Percentiles rank a stretch among this genome's conserved stretches.
These are phyloP conservation scores for Circinella umbellata DNA, from an alignment of 371 early-diverging fungal genomes.

Conservation along the genomic window DNA sequence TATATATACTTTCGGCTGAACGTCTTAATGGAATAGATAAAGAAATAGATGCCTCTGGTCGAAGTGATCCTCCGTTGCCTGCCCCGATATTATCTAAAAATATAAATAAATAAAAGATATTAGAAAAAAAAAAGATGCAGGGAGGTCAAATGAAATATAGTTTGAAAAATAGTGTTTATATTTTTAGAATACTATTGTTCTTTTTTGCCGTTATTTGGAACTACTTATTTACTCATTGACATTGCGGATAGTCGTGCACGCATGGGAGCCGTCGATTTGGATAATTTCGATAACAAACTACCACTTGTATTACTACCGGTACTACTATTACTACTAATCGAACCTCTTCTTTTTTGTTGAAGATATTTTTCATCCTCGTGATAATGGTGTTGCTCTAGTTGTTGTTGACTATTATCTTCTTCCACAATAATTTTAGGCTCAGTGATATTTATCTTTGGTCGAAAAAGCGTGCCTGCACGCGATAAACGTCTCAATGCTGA, in stretches of 20 bases:
- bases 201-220: background rate
- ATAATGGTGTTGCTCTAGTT: too few relatives aligned
- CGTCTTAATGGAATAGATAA: slow-evolving; percentile 24
- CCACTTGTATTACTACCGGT: background rate
- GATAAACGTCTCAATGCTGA: slow-evolving; percentile 16
- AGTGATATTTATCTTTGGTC: slow-evolving; percentile 13
- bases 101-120: background rate
- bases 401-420: background rate
- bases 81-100: too few relatives aligned
- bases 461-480: slow-evolving; percentile 24
- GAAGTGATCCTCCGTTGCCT: slow-evolving; percentile 7
- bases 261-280: slow-evolving; percentile 25
- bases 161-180: background rate
- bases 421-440: slow-evolving; percentile 19
- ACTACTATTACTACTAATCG: slow-evolving; percentile 15
- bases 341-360: background rate
- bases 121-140: too few relatives aligned
- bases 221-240: slow-evolving; percentile 15
- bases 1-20: slow-evolving; percentile 24
- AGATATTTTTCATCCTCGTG: background rate
- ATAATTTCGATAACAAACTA: slow-evolving; percentile 19
- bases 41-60: slow-evolving; percentile 20
- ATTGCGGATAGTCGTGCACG: slow-evolving; percentile 22
- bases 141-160: too few relatives aligned
- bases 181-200: background rate